Percentiles rank a stretch among this genome's conserved stretches.
Conservation (phyloP, 1,139 yeast species). For the Yamadazyma kanchanaburiensis region DNA sequence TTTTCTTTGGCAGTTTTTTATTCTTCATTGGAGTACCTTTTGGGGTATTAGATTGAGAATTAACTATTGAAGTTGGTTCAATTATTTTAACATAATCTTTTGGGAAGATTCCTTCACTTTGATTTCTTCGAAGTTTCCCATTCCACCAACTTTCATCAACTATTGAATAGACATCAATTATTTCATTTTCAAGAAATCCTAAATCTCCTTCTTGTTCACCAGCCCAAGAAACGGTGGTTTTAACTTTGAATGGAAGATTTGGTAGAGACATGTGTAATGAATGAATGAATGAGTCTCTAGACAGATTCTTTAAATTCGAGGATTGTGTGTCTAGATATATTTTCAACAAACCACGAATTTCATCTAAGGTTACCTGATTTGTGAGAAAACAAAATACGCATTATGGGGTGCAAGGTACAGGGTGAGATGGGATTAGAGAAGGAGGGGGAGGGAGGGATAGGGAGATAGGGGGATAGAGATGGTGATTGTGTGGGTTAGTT, state of each 20-base stretch:
- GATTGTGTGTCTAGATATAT: too few relatives aligned
- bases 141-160: conserved; percentile 95
- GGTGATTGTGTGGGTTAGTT: too few relatives aligned
- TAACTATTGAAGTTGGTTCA: conserved; percentile 22
- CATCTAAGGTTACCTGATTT: too few relatives aligned
- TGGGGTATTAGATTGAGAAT: conserved; percentile 14
- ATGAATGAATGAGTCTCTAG: too few relatives aligned
- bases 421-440: too few relatives aligned
- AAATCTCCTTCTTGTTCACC: conserved; percentile 85
- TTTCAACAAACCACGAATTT: too few relatives aligned
- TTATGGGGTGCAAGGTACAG: too few relatives aligned
- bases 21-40: conserved; percentile 18
- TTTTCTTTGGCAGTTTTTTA: conserved; percentile 10
- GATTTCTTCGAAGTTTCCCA: conserved; percentile 77
- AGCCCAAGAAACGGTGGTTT: conserved; percentile 84
- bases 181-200: conserved; percentile 91
- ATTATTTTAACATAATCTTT: conserved; percentile 74
- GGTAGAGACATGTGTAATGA: conserved; percentile 27
- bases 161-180: conserved; percentile 73
- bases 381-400: too few relatives aligned
- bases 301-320: too few relatives aligned
- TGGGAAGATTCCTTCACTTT: conserved; percentile 83
- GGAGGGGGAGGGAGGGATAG: too few relatives aligned
- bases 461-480: too few relatives aligned
- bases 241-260: conserved; percentile 65